Evolutionary conservation across 768 basidiomycete genomes (phyloP), one percentile per base, ranked within the genome.

Genomic region (Termitomyces sp.): DNA sequence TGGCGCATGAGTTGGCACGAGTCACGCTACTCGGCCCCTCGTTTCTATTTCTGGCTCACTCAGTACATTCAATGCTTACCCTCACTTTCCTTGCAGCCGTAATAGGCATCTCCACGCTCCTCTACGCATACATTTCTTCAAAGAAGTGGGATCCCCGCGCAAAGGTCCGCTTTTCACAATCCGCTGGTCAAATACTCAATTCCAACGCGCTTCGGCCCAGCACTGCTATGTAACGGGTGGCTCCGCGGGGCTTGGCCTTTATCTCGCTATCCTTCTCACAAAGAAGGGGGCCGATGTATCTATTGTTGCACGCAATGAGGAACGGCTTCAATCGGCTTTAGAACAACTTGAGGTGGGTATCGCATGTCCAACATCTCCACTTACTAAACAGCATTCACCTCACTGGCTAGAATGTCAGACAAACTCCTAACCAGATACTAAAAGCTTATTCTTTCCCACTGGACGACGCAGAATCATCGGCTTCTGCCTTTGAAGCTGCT

Each of bases 191-290:
- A 44, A 51, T 43, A 11, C 21, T 26, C 28, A 38, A 26, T 26
- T 37, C 41, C 33, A 49, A 58, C 40, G 40, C 38, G 30, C 49
- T 45, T 41, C 45, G 33, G 14, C 42, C 43, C 26, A 95, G 94
- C 91, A 93, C 63, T 84, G 86, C 70, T 91, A 92, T 68, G 76
- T 97, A 23, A 93, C 93, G 1, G 94, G 94, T 5, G 93, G 90
- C 5, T 88, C 86, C 41, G 75, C 84, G n/a, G 94, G 94, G 2
- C 81, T 95, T 2, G 94, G 94, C 1, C 78, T 92, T 5, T 79
- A 84, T 1, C 75, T 96, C 8, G 89, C 93, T 1, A 75, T 80
- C 37, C 72, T 86, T 31, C 78, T 96, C 5, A 81, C 82, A 15
- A 74, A 74, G 60, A 76, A 76, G 60, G 94, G 94, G 1, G 91